phyloP scores from a whole-genome alignment of 2,329 filamentous ascomycete species.

The Aspergillus sp. region DNA sequence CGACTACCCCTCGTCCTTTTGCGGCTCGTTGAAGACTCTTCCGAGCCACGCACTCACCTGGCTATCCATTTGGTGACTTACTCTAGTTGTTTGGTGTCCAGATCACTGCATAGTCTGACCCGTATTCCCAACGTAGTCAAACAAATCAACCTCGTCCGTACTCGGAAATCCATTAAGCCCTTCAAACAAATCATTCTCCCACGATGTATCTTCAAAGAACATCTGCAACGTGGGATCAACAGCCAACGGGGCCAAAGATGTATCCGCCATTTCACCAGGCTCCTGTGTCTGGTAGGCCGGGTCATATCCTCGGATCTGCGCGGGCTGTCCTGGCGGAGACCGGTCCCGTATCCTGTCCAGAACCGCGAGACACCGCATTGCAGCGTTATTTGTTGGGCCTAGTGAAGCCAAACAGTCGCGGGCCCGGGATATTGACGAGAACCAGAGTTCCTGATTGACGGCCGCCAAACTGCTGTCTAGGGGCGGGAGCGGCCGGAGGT shows the following conservation, averaged over 20 bases:
- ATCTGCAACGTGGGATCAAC: slow-evolving; percentile 20
- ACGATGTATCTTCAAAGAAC: slow-evolving; percentile 16
- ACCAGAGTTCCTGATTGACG: slow-evolving; percentile 13
- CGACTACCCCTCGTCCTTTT: neutral
- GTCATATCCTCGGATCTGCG: neutral
- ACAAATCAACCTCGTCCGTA: slow-evolving; percentile 11
- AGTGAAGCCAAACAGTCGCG: slow-evolving; percentile 13
- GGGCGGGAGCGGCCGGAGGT: neutral
- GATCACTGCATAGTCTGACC: neutral
- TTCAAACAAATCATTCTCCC: slow-evolving; percentile 16
- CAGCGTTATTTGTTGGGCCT: slow-evolving; percentile 13
- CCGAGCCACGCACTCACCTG: no score
- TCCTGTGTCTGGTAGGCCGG: neutral
- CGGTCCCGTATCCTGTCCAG: slow-evolving; percentile 12
- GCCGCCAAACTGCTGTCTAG: neutral
- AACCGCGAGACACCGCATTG: slow-evolving; percentile 15
- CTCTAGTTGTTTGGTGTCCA: neutral
- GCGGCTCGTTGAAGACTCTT: no score
- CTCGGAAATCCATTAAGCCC: slow-evolving; percentile 15
- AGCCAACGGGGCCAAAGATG: neutral
- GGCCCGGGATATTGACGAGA: slow-evolving; percentile 10
- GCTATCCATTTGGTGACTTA: neutral
- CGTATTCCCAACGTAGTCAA: slow-evolving; percentile 6
- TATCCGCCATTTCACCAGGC: neutral
- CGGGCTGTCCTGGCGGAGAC: no score